Evolutionary conservation across 2,329 filamentous ascomycete species (phyloP), one percentile per base, ranked within the genome.

Genomic region (Sclerotinia trifoliorum): DNA sequence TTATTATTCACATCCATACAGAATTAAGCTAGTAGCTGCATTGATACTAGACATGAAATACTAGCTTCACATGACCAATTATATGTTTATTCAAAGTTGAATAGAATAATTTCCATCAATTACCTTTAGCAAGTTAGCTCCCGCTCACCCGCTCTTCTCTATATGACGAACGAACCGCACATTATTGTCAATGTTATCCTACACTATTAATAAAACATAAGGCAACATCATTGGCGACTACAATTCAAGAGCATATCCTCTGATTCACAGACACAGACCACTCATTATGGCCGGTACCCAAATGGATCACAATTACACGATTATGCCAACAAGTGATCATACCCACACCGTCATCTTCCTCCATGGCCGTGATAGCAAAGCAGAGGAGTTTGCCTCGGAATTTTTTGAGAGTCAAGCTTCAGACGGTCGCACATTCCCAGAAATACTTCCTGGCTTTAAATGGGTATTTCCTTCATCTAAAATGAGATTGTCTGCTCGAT

Each of bases 281-380:
- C 2, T 3, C 6, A 48, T n/a, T 8, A 48, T 48, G 46, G 19
- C 19, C 21, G 6, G 5, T 48, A 8, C 44, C 44, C 8, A 48
- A 48, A 21, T 48, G 17, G 7, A 19, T 32, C 26, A n/a, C 21
- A 56, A 35, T 21, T 19, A 56, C 29, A 56, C 29, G 2, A 56
- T 35, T n/a, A 35, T 32, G 29, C 26, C 15, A 19, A 54, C 24
- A 32, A 8, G 17, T 29, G 26, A 19, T 32, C 51, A 54, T 54
- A 24, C 7, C 0, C 80, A 83, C 62, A 83, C 81, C 0, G 70
- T 83, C 51, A 81, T 84, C 46, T 78, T 83, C 54, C 79, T 84
- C 21, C 81, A 84, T 62, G 82, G 81, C 11, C 77, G 80, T 55
- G 80, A 80, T 70, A 39, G 6, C 6, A 10, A 56, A 56, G 19